Conservation (phyloP, 2,329 filamentous ascomycete species). For the Periconia digitata region DNA sequence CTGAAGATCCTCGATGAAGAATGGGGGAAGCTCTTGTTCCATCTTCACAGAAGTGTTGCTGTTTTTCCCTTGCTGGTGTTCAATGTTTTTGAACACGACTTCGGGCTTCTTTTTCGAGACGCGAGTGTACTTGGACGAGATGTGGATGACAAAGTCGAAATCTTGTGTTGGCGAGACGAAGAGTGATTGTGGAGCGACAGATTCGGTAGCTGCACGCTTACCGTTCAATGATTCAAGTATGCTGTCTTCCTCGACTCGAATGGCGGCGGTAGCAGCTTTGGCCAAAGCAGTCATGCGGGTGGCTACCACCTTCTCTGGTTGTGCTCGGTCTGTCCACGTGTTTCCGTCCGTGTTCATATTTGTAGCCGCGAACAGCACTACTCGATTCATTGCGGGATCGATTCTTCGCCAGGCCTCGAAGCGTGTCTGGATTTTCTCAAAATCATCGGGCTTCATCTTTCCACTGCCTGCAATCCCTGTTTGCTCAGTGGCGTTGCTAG, state of each 20-base stretch:
- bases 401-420: slow-evolving; percentile 85
- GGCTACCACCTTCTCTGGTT: slow-evolving; percentile 79
- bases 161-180: slow-evolving; percentile 75
- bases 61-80: slow-evolving; percentile 50
- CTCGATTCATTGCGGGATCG: slow-evolving; percentile 84
- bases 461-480: slow-evolving; percentile 14
- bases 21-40: slow-evolving; percentile 61
- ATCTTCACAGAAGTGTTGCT: slow-evolving; percentile 40
- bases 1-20: slow-evolving; percentile 69
- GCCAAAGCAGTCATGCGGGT: slow-evolving; percentile 81
- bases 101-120: slow-evolving; percentile 30
- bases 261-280: slow-evolving; percentile 61
- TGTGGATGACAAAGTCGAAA: slow-evolving; percentile 82
- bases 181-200: slow-evolving; percentile 55
- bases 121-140: slow-evolving; percentile 59
- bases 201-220: not conserved
- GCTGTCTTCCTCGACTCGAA: slow-evolving; percentile 55
- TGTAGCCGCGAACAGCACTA: slow-evolving; percentile 79
- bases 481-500: slow-evolving; percentile 18
- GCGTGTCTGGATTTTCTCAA: slow-evolving; percentile 66
- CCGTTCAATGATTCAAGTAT: slow-evolving; percentile 42
- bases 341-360: slow-evolving; percentile 76
- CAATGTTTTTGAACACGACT: slow-evolving; percentile 78
- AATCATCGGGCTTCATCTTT: slow-evolving; percentile 60
- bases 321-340: slow-evolving; percentile 71